Evolutionary conservation across 768 basidiomycete species (phyloP), one percentile per base, ranked within the genome.

Genomic region (Wakefieldia striispora): DNA sequence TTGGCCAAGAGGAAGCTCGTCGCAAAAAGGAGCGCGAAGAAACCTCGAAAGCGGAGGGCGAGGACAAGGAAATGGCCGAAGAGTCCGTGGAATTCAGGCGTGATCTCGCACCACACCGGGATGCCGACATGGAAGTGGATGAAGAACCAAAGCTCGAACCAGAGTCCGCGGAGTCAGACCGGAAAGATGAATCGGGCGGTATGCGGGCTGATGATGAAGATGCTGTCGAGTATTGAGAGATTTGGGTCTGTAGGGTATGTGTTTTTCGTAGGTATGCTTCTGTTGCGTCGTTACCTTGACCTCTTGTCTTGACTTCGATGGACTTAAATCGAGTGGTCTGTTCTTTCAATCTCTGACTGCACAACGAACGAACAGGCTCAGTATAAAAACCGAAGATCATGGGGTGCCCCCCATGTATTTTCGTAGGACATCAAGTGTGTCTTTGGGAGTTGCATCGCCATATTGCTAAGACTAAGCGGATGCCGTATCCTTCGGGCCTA

Each of bases 181-280:
- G 75, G 60, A 80, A 81, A 59, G 81, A 81, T 43, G 80, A 82
- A 47, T 57, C 75, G 24, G 66, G 74, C 33, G 64, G 75, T 8
- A 76, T 79, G 70, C 81, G 78, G 55, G 83, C 80, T 42, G 86
- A 88, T 50, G 88, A 86, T 55, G 88, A 89, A 54, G 88, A 89
- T 62, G 88, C 86, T 11, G 86, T 90, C 39, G 88, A 90, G 70
- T 90, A 89, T 71, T 88, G 51, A 68, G 27, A 23, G 33, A 45
- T 37, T 29, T 43, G 41, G 47, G 50, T 48, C 21, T 24, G 53
- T 58, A 76, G 60, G 57, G 55, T 58, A 62, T 60, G 58, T 62
- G 49, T 54, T 34, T 59, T 45, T 53, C 63, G 56, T 62, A 60
- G 50, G 63, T 57, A 51, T 62, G 51, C 50, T 39, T 41, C 51